Conservation (phyloP, 192 early-diverging fungal genomes). For the Backusella sp. region DNA sequence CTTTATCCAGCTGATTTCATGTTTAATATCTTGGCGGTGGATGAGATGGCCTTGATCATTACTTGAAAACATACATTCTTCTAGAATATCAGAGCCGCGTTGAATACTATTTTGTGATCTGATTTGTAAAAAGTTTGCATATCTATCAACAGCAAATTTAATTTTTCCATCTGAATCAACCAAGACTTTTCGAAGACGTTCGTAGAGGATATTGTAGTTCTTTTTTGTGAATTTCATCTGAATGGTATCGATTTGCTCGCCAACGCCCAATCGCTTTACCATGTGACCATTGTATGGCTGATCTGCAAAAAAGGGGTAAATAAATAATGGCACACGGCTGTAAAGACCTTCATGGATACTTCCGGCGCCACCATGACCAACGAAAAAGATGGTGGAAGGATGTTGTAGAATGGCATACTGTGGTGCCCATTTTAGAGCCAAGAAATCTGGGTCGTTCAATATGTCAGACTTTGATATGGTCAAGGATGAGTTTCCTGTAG, state of each 20-base stretch:
- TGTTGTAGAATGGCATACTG: constrained; percentile 37
- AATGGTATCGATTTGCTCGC: neutral
- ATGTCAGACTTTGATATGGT: neutral
- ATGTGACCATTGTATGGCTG: constrained; percentile 18
- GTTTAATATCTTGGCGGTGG: neutral
- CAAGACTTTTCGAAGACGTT: neutral
- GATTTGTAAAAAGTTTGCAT: constrained; percentile 12
- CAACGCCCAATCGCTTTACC: neutral
- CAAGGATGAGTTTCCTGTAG: neutral
- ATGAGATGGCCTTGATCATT: neutral
- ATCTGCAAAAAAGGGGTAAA: constrained; percentile 32
- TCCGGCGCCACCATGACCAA: constrained; percentile 28
- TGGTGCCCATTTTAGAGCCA: constrained; percentile 19
- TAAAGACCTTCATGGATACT: constrained; percentile 35
- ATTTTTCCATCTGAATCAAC: neutral
- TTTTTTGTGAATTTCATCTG: neutral
- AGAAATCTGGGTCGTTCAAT: neutral
- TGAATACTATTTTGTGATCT: neutral
- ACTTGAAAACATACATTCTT: constrained; percentile 24
- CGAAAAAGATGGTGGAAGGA: constrained; percentile 18
- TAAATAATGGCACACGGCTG: constrained; percentile 22
- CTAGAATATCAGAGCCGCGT: constrained; percentile 18
- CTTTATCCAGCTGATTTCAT: constrained; percentile 1
- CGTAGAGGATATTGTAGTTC: neutral
- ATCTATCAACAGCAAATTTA: neutral